Percentiles rank a stretch among this genome's conserved stretches.
These are phyloP conservation scores for Euphrasia arctica DNA, from an alignment of 305 asterid species.

Conservation along the genomic window DNA sequence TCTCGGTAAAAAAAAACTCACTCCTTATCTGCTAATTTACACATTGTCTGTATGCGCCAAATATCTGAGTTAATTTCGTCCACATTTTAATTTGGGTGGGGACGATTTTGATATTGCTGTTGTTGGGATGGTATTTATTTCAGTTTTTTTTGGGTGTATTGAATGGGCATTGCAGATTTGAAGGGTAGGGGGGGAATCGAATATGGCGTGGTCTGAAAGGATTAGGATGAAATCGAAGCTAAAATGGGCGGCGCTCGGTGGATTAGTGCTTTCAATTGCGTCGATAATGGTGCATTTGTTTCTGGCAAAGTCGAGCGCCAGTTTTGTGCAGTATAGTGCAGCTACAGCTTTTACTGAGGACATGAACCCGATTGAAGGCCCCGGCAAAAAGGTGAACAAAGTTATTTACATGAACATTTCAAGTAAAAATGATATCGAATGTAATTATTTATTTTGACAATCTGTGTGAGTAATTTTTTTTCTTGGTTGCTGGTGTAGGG, in stretches of 20 bases:
- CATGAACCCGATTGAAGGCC: slow-evolving; percentile 37
- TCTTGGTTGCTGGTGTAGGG: slow-evolving; percentile 48
- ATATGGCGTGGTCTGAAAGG: slow-evolving; percentile 36
- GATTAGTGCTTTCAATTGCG: slow-evolving; percentile 62
- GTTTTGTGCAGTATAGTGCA: slow-evolving; percentile 50
- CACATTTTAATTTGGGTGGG: slow-evolving; percentile 15
- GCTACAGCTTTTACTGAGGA: slow-evolving; percentile 53
- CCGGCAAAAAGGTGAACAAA: slow-evolving; percentile 44
- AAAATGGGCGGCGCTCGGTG: slow-evolving; percentile 95
- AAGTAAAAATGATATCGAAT: neutral
- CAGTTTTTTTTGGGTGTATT: slow-evolving; percentile 16
- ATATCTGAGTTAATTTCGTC: slow-evolving; percentile 3
- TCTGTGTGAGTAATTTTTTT: slow-evolving; percentile 27
- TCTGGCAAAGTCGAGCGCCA: slow-evolving; percentile 80
- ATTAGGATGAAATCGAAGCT: slow-evolving; percentile 67
- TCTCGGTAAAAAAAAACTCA: slow-evolving; percentile 24
- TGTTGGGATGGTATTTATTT: slow-evolving; percentile 21
- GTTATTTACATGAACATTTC: slow-evolving; percentile 17
- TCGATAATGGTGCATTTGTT: slow-evolving; percentile 84
- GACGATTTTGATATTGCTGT: slow-evolving; percentile 17
- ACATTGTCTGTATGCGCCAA: slow-evolving; percentile 7
- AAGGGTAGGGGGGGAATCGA: slow-evolving; percentile 26
- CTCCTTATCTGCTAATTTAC: slow-evolving; percentile 17
- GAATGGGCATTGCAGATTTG: slow-evolving; percentile 33
- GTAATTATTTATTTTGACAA: slow-evolving; percentile 26